A percentile compares a stretch with the other conserved stretches of the same genome.
Conservation (phyloP, 2,329 filamentous ascomycete species). For the Magnaporthiopsis incrustans region DNA sequence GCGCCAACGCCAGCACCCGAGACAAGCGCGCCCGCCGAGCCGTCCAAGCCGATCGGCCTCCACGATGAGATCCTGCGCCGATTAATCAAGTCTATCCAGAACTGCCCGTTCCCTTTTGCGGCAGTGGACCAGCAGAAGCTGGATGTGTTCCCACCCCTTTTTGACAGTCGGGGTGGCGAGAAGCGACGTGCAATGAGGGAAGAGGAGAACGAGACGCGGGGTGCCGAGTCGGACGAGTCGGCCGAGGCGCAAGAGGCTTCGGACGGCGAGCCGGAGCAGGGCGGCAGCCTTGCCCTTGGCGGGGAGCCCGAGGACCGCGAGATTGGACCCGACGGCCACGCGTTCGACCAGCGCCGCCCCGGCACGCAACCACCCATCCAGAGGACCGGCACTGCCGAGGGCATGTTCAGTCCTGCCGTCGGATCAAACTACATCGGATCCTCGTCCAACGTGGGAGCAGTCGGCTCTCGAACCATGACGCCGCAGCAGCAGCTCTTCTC, state of each 20-base stretch:
- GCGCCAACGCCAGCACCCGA: slow-evolving; percentile 2
- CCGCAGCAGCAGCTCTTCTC: slow-evolving; percentile 57
- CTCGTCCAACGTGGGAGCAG: slow-evolving; percentile 45
- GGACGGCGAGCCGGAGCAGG: slow-evolving; percentile 74
- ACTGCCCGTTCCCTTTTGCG: slow-evolving; percentile 25
- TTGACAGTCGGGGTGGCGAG: slow-evolving; percentile 73
- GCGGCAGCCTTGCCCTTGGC: slow-evolving; percentile 77
- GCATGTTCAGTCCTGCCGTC: slow-evolving; percentile 46
- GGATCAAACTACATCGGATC: slow-evolving; percentile 39
- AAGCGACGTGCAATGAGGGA: slow-evolving; percentile 73
- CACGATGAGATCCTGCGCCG: slow-evolving; percentile 21
- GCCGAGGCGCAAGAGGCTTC: slow-evolving; percentile 36
- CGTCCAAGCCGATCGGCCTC: slow-evolving; percentile 10
- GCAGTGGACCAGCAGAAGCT: slow-evolving; percentile 16
- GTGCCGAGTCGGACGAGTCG: slow-evolving; percentile 39
- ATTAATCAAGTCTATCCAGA: slow-evolving; percentile 29
- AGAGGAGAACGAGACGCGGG: slow-evolving; percentile 49
- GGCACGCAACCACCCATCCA: slow-evolving; percentile 73
- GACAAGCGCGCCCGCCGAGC: not conserved
- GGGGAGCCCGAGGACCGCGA: slow-evolving; percentile 86
- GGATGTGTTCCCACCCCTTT: slow-evolving; percentile 59
- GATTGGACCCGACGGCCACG: slow-evolving; percentile 38
- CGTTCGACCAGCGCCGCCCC: slow-evolving; percentile 51
- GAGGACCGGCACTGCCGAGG: slow-evolving; percentile 42
- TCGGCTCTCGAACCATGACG: slow-evolving; percentile 66